phyloP scores from a whole-genome alignment of 2,329 filamentous ascomycete species.

The Hymenotorrendiella dingleyae region DNA sequence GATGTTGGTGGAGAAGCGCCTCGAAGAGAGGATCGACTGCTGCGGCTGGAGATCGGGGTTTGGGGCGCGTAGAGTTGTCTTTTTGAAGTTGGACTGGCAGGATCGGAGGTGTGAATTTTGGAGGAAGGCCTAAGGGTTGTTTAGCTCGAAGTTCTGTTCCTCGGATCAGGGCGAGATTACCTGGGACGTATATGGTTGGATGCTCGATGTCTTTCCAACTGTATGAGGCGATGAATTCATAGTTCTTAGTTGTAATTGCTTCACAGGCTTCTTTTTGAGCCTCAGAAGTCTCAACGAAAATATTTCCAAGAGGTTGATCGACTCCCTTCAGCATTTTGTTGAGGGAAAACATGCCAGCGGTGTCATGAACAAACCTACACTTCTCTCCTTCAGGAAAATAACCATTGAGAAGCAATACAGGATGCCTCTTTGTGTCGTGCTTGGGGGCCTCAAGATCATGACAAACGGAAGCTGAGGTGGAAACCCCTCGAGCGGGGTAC shows the following conservation, averaged over 20 bases:
- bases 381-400: too few relatives aligned
- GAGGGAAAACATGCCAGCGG: too few relatives aligned
- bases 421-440: too few relatives aligned
- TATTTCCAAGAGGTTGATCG: background rate
- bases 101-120: constrained; percentile 10
- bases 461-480: too few relatives aligned
- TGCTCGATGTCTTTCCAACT: constrained; percentile 14
- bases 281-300: background rate
- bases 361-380: background rate
- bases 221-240: constrained; percentile 20
- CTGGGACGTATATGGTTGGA: constrained; percentile 20
- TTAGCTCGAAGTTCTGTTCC: background rate
- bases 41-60: constrained; percentile 26
- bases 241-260: constrained; percentile 16
- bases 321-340: background rate
- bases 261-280: background rate
- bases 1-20: constrained; percentile 19
- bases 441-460: too few relatives aligned
- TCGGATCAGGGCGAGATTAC: constrained; percentile 6
- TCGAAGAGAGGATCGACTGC: constrained; percentile 26
- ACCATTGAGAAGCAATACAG: too few relatives aligned
- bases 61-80: constrained; percentile 25
- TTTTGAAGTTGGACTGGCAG: constrained; percentile 19
- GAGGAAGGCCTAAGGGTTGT: constrained; percentile 12
- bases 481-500: too few relatives aligned